Evolutionary conservation across 306 rosid genomes (phyloP), one percentile per base, ranked within the genome.

Genomic region (Corylus americana): DNA sequence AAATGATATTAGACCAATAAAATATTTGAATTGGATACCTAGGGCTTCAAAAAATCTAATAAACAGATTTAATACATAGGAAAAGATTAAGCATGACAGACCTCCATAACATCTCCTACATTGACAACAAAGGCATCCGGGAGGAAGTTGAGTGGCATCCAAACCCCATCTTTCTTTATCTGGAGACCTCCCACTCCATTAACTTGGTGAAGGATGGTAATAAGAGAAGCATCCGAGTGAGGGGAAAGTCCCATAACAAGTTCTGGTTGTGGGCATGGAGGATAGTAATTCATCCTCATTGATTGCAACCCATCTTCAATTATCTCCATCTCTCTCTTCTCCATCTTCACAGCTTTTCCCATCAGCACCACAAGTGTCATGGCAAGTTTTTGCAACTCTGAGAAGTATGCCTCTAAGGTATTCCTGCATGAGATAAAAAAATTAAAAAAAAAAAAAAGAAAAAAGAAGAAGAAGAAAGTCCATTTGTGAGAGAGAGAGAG

Each of bases 31-130:
- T 49, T 12, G 14, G 53, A 11, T 49, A 12, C 14, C 53, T 49
- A 49, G 51, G 51, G 16, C 53, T 49, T 49, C 53, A 49, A 49
- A 49, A 49, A 10, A 11, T 49, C 53, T 49, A 49, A 13, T 49
- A 49, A 13, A 11, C 13, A 11, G 53, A 49, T 49, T 49, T 49
- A 9, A 49, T 8, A 11, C 51, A 48, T 48, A 11, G 13, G 2
- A 49, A 49, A 49, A 11, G 14, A 10, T 49, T 1, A 10, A 49
- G 12, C 16, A 70, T 75, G 84, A 76, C 66, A 39, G 13, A 93
- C 98, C 98, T 92, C 94, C 57, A 92, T 63, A 12, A 87, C 74
- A 83, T 94, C 98, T n/a, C 98, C 98, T 18, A 92, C 83, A 55
- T 92, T 89, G 68, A 94, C 90, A 11, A 87, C 85, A 81, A 94